Conservation (phyloP, 202 grass and related monocot species). For the Cymbopogon flexuosus region DNA sequence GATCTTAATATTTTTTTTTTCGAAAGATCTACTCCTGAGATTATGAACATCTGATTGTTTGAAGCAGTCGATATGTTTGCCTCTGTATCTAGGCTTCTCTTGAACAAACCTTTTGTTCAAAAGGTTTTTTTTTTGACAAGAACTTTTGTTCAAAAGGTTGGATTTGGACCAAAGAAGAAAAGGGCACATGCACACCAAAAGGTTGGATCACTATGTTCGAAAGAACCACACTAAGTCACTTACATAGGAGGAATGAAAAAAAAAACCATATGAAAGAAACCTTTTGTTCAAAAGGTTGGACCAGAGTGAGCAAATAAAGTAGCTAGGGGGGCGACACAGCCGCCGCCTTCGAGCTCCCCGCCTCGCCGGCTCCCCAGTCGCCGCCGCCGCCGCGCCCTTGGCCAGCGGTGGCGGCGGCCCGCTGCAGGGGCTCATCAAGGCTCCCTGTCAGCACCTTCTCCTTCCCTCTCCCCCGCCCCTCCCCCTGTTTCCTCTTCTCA, state of each 20-base stretch:
- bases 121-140: neutral
- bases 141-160: neutral
- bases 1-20: no score
- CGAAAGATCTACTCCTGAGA: no score
- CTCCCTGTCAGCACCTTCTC: no score
- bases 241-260: neutral
- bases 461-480: no score
- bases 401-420: no score
- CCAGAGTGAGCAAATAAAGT: no score
- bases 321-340: no score
- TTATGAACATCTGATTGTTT: neutral
- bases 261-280: neutral
- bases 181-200: neutral
- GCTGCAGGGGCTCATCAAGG: no score
- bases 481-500: no score
- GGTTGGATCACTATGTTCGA: neutral
- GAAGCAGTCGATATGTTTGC: neutral
- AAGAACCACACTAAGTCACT: neutral
- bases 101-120: neutral
- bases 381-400: no score
- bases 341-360: no score
- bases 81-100: neutral
- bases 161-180: neutral
- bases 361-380: no score
- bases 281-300: neutral